phyloP scores from a whole-genome alignment of 2,329 filamentous ascomycete genomes.

The Aspergillus sergii region DNA sequence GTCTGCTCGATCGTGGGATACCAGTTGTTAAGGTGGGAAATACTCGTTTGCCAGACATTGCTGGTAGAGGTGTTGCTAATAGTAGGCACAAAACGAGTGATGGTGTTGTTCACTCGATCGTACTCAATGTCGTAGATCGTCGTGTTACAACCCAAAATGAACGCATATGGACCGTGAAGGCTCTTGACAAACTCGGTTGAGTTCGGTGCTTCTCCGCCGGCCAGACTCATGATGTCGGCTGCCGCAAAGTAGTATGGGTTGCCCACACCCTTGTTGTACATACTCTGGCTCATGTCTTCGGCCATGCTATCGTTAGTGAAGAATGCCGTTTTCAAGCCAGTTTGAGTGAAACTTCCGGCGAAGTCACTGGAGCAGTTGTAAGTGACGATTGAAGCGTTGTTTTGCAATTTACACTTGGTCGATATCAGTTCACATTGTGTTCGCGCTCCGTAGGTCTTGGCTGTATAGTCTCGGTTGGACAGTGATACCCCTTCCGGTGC shows the following conservation, averaged over 20 bases:
- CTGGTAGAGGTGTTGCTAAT: conserved; percentile 18
- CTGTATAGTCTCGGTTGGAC: conserved; percentile 20
- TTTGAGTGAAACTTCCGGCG: neutral
- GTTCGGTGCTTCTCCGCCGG: neutral
- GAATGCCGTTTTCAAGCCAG: neutral
- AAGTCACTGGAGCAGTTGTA: conserved; percentile 2
- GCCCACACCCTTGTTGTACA: neutral
- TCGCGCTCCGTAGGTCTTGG: conserved; percentile 19
- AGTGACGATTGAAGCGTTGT: neutral
- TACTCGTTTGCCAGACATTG: conserved; percentile 15
- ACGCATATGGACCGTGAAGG: conserved; percentile 6
- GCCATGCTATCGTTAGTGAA: conserved; percentile 4
- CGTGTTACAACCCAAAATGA: conserved; percentile 23
- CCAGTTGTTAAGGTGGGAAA: conserved; percentile 1
- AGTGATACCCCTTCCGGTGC: neutral
- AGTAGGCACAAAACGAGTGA: conserved; percentile 13
- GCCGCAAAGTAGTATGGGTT: conserved; percentile 9
- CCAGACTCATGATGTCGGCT: neutral
- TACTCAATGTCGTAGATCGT: conserved; percentile 28
- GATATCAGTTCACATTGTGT: conserved; percentile 23
- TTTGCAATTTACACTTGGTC: conserved; percentile 18
- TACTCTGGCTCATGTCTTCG: neutral
- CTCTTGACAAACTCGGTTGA: conserved; percentile 6
- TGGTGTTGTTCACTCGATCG: conserved; percentile 17
- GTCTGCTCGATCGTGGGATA: conserved; percentile 2